Conservation (phyloP, 495 filamentous ascomycete genomes). For the Neurospora cerealis region DNA sequence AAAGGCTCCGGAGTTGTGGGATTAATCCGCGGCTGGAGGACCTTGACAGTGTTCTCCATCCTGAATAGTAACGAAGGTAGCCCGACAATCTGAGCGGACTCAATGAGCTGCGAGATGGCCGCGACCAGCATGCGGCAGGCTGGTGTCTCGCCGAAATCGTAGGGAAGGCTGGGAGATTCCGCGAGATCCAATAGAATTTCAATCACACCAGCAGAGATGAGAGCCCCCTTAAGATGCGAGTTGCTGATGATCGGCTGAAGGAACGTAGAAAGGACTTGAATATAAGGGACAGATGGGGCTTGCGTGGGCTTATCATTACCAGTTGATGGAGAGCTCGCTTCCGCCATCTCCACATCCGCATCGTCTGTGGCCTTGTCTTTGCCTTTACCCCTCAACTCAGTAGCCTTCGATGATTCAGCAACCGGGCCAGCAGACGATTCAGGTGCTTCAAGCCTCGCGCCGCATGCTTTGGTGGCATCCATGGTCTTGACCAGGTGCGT, state of each 20-base stretch:
- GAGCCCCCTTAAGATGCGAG: slow-evolving; percentile 57
- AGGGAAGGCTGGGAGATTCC: slow-evolving; percentile 64
- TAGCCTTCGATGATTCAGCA: slow-evolving; percentile 7
- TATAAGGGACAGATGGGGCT: slow-evolving; percentile 41
- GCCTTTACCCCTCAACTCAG: slow-evolving; percentile 17
- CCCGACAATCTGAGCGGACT: slow-evolving; percentile 71
- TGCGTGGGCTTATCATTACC: background rate
- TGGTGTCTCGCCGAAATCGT: slow-evolving; percentile 58
- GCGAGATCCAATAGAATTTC: slow-evolving; percentile 78
- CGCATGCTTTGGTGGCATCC: slow-evolving; percentile 56
- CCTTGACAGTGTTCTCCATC: slow-evolving; percentile 56
- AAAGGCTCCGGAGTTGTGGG: slow-evolving; percentile 26
- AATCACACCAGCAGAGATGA: slow-evolving; percentile 69
- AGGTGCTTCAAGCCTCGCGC: slow-evolving; percentile 67
- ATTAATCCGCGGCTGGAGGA: slow-evolving; percentile 53
- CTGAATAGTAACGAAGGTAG: slow-evolving; percentile 70
- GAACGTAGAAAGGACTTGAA: slow-evolving; percentile 66
- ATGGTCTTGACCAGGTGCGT: slow-evolving; percentile 56
- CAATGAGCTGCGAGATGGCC: slow-evolving; percentile 71
- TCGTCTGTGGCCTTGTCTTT: slow-evolving; percentile 34
- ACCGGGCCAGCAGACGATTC: slow-evolving; percentile 39
- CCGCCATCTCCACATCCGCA: slow-evolving; percentile 49
- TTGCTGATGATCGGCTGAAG: slow-evolving; percentile 71
- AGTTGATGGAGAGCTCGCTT: slow-evolving; percentile 27
- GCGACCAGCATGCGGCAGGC: slow-evolving; percentile 56